Evolutionary conservation across 495 filamentous ascomycete species (phyloP).

Genomic region (Podospora pseudocomata): DNA sequence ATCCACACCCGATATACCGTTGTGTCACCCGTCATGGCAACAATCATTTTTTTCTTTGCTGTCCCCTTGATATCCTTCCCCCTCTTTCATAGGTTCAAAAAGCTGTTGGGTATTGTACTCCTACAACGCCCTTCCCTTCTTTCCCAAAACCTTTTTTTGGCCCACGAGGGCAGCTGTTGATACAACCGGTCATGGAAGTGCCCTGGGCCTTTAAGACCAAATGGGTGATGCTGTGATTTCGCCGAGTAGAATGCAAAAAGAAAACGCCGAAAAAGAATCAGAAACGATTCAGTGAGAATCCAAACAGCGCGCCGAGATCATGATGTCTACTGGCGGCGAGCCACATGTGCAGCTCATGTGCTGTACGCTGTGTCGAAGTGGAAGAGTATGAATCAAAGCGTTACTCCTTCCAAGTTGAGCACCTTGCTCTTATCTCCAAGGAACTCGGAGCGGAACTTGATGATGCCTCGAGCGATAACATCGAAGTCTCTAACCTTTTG

Average conservation of each 20-base stretch:
- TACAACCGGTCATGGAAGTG: not conserved
- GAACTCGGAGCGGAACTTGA: conserved; percentile 66
- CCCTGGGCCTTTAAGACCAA: not conserved
- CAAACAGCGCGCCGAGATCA: not conserved
- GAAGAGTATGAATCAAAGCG: conserved; percentile 24
- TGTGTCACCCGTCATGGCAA: not conserved
- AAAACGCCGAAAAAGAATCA: not conserved
- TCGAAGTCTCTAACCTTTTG: conserved; percentile 76
- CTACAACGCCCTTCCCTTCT: not conserved
- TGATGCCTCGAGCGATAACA: conserved; percentile 75
- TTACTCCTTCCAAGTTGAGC: conserved; percentile 39
- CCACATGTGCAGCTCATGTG: not conserved
- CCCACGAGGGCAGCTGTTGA: not conserved
- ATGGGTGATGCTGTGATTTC: not conserved
- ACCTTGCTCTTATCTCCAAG: conserved; percentile 52
- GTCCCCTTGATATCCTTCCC: not conserved
- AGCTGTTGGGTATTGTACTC: not conserved
- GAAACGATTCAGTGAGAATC: not conserved
- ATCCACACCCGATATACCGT: not conserved
- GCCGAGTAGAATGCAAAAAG: not conserved
- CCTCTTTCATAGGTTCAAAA: not conserved
- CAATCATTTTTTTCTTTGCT: not conserved
- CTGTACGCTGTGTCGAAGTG: not conserved
- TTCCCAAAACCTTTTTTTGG: not conserved
- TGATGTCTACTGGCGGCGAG: not conserved